A percentile compares a stretch with the other conserved stretches of the same genome.
Conservation (phyloP, 768 basidiomycete genomes). For the Cystobasidium onofrii region DNA sequence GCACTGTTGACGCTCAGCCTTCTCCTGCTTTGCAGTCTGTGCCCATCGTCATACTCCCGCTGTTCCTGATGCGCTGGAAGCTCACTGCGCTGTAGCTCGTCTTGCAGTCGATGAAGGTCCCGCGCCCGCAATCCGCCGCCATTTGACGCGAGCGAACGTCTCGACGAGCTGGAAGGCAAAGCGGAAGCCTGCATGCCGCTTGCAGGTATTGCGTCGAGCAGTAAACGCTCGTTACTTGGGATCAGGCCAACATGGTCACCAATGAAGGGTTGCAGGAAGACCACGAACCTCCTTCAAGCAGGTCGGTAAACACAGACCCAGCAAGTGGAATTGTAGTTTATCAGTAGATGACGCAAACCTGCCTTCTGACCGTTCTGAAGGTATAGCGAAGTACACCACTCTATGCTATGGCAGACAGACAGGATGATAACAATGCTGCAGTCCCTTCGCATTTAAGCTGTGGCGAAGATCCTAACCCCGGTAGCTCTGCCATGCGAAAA, state of each 20-base stretch:
- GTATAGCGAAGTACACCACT: too few species aligned
- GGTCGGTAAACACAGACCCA: not conserved
- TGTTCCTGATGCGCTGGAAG: not conserved
- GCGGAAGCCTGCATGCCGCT: not conserved
- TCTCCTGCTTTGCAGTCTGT: not conserved
- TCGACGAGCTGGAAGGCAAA: not conserved
- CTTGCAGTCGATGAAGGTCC: slow-evolving; percentile 5
- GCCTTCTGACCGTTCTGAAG: too few species aligned
- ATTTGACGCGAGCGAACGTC: not conserved
- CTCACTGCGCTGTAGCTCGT: not conserved
- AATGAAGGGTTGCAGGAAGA: not conserved
- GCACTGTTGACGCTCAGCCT: not conserved
- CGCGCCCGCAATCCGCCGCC: slow-evolving; percentile 6
- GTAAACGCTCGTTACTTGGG: not conserved
- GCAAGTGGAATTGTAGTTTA: not conserved
- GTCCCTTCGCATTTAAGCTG: too few species aligned
- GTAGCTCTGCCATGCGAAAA: not conserved
- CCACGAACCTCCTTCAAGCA: not conserved
- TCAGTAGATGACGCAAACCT: too few species aligned
- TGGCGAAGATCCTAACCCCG: not conserved
- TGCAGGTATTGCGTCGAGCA: not conserved
- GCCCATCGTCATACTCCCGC: not conserved
- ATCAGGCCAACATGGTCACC: not conserved
- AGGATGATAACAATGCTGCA: too few species aligned
- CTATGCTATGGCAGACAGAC: too few species aligned